These are phyloP conservation scores for Sporormia fimetaria DNA, from an alignment of 495 filamentous ascomycete genomes.

Conservation along the genomic window DNA sequence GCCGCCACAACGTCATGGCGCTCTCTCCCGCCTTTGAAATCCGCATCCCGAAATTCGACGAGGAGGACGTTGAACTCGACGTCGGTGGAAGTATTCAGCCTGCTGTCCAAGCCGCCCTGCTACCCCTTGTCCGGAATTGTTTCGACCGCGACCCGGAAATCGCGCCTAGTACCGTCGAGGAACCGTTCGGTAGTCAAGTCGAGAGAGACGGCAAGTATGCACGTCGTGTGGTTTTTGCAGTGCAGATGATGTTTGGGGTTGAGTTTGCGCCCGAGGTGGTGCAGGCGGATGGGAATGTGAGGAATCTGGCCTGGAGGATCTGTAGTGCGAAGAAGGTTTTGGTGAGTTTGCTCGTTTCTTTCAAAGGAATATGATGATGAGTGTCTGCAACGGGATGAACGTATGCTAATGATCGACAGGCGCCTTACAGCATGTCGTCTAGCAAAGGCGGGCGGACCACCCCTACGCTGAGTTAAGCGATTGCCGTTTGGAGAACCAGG, in stretches of 20 bases:
- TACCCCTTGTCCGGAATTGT: conserved; percentile 80
- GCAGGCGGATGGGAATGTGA: conserved; percentile 80
- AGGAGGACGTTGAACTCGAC: conserved; percentile 45
- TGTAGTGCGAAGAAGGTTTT: conserved; percentile 91
- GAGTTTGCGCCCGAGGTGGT: conserved; percentile 92
- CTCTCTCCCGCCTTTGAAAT: conserved; percentile 91
- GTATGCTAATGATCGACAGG: no score
- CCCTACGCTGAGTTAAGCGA: no score
- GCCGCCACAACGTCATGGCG: conserved; percentile 90
- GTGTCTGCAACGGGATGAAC: no score
- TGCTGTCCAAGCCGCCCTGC: conserved; percentile 60
- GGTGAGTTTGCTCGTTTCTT: no score
- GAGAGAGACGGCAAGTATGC: conserved; percentile 82
- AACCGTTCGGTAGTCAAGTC: conserved; percentile 70
- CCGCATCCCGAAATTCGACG: conserved; percentile 64
- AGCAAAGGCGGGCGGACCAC: no score
- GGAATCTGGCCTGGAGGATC: conserved; percentile 86
- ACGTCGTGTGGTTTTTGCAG: conserved; percentile 79
- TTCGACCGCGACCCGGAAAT: conserved; percentile 88
- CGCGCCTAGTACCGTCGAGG: conserved; percentile 67
- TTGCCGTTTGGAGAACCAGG: no score
- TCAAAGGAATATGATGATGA: no score
- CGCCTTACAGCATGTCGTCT: no score
- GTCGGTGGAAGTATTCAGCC: conserved; percentile 40
- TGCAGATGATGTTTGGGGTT: conserved; percentile 95